A percentile compares a stretch with the other conserved stretches of the same genome.
Conservation (phyloP, 2,329 filamentous ascomycete genomes). For the Venturia asperata region DNA sequence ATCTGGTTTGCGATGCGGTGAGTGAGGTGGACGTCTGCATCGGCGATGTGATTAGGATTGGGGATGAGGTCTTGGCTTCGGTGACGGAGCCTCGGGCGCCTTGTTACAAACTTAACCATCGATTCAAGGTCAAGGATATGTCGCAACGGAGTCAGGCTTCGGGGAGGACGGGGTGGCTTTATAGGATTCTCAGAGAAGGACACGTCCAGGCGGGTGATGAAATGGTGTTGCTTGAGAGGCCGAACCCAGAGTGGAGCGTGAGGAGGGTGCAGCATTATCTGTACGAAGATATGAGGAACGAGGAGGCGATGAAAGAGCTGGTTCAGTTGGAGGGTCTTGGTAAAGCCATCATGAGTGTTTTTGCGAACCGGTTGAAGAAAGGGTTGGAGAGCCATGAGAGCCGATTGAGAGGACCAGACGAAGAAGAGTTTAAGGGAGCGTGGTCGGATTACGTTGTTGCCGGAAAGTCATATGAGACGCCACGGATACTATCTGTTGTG, state of each 20-base stretch:
- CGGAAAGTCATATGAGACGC: slow-evolving; percentile 47
- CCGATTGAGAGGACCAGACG: slow-evolving; percentile 27
- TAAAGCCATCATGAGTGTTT: slow-evolving; percentile 46
- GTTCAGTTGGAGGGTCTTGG: slow-evolving; percentile 40
- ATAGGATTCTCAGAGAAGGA: slow-evolving; percentile 52
- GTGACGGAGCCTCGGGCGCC: slow-evolving; percentile 56
- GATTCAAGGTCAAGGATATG: slow-evolving; percentile 57
- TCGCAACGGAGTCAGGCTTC: slow-evolving; percentile 50
- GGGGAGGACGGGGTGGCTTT: slow-evolving; percentile 60
- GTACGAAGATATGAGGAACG: slow-evolving; percentile 47
- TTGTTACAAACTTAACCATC: slow-evolving; percentile 63
- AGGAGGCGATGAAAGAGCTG: slow-evolving; percentile 39
- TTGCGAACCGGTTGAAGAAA: slow-evolving; percentile 47
- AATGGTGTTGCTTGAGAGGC: slow-evolving; percentile 49
- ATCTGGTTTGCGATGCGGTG: slow-evolving; percentile 51
- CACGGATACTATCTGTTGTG: slow-evolving; percentile 45
- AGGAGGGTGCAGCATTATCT: slow-evolving; percentile 57
- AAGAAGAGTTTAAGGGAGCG: slow-evolving; percentile 27
- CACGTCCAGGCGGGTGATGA: slow-evolving; percentile 49
- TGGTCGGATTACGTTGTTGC: slow-evolving; percentile 39
- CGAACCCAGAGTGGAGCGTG: slow-evolving; percentile 55
- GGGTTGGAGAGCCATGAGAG: slow-evolving; percentile 29
- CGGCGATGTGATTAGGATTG: slow-evolving; percentile 51
- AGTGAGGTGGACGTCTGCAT: slow-evolving; percentile 61
- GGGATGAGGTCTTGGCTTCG: slow-evolving; percentile 47